A percentile compares a stretch with the other conserved stretches of the same genome.
Evolutionary conservation across 768 basidiomycete genomes (phyloP).

Genomic region (Dictyophora rubrovolvata): DNA sequence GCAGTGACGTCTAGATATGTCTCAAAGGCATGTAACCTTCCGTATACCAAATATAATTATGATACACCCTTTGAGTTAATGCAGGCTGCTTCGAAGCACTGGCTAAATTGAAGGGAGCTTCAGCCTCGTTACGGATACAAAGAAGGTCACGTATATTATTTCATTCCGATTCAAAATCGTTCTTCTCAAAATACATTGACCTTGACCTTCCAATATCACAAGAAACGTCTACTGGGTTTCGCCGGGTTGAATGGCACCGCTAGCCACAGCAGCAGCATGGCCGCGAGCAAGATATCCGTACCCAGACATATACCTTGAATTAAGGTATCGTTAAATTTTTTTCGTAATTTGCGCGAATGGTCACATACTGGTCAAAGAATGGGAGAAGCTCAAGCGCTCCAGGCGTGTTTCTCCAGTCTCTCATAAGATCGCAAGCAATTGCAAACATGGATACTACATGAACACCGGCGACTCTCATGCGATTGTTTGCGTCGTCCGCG

Average conservation of each 20-base stretch:
- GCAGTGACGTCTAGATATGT: too few relatives aligned
- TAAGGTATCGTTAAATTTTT: too few relatives aligned
- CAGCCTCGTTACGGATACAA: too few relatives aligned
- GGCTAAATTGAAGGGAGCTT: too few relatives aligned
- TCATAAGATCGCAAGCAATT: constrained; percentile 35
- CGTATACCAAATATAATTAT: too few relatives aligned
- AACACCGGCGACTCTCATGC: constrained; percentile 39
- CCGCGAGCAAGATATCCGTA: constrained; percentile 24
- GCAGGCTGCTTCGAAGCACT: too few relatives aligned
- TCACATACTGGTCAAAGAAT: constrained; percentile 31
- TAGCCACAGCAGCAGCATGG: constrained; percentile 22
- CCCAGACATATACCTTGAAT: constrained; percentile 24
- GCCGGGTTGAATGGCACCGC: neutral
- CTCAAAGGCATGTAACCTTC: too few relatives aligned
- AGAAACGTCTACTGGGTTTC: neutral
- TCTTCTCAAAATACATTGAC: too few relatives aligned
- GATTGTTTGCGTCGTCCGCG: constrained; percentile 35
- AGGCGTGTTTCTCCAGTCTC: constrained; percentile 42
- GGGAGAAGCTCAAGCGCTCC: constrained; percentile 32
- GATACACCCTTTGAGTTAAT: too few relatives aligned
- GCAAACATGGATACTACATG: constrained; percentile 37
- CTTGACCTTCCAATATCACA: too few relatives aligned
- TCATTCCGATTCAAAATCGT: too few relatives aligned
- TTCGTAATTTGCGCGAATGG: constrained; percentile 11
- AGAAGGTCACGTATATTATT: too few relatives aligned